These are phyloP conservation scores for Tolypocladium capitatum DNA, from an alignment of 2,329 filamentous ascomycete species.

Conservation along the genomic window DNA sequence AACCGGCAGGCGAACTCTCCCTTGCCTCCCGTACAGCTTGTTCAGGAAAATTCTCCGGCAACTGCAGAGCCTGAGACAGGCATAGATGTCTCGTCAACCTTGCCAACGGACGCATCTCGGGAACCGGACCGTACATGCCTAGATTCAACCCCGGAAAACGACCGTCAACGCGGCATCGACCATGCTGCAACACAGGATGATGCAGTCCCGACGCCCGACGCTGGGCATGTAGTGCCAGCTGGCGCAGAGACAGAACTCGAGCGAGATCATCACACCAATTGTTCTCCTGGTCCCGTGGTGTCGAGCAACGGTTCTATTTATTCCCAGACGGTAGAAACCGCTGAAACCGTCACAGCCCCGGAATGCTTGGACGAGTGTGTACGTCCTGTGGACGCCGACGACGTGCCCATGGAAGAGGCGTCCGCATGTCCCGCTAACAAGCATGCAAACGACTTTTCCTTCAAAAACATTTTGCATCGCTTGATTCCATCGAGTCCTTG, in stretches of 20 bases:
- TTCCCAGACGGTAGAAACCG: background rate
- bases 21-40: too few species aligned
- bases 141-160: background rate
- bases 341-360: too few species aligned
- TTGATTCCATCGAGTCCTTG: slow-evolving; percentile 12
- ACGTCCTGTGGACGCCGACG: background rate
- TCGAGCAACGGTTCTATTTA: background rate
- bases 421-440: background rate
- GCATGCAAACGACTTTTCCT: slow-evolving; percentile 6
- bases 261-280: background rate
- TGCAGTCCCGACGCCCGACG: background rate
- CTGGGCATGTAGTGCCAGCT: background rate
- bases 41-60: background rate
- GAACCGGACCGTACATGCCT: background rate
- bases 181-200: background rate
- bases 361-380: background rate
- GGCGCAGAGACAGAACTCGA: background rate
- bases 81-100: background rate
- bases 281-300: background rate
- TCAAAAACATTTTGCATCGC: slow-evolving; percentile 11
- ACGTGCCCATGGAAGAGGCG: background rate
- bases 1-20: too few species aligned
- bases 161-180: background rate
- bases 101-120: background rate
- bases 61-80: background rate